Evolutionary conservation across 495 filamentous ascomycete species (phyloP).

Genomic region (Talaromyces liani): DNA sequence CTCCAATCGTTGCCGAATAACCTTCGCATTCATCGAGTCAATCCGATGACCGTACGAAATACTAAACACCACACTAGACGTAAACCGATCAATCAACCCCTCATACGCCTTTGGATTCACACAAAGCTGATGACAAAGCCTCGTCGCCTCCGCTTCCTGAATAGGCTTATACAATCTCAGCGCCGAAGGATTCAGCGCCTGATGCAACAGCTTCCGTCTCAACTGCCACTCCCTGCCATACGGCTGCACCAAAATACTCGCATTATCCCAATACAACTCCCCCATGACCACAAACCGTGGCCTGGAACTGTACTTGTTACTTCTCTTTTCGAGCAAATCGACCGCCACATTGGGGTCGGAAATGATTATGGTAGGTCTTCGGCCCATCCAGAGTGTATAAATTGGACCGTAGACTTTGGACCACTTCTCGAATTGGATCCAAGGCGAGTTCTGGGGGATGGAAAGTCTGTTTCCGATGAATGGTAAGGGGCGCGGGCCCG

Average conservation of each 20-base stretch:
- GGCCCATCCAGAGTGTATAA: slow-evolving; percentile 56
- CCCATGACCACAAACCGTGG: slow-evolving; percentile 51
- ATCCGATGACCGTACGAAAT: slow-evolving; percentile 26
- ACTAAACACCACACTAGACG: slow-evolving; percentile 20
- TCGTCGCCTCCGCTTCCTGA: slow-evolving; percentile 30
- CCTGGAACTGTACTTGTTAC: slow-evolving; percentile 44
- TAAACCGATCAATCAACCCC: slow-evolving; percentile 16
- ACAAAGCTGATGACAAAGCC: slow-evolving; percentile 25
- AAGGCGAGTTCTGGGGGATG: slow-evolving; percentile 45
- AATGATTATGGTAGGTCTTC: slow-evolving; percentile 54
- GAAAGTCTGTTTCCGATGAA: slow-evolving; percentile 49
- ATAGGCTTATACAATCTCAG: slow-evolving; percentile 42
- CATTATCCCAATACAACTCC: slow-evolving; percentile 37
- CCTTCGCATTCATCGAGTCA: slow-evolving; percentile 14
- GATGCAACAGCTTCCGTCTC: slow-evolving; percentile 30
- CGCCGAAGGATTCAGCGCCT: slow-evolving; percentile 34
- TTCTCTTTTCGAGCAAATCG: slow-evolving; percentile 47
- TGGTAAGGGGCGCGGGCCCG: slow-evolving; percentile 44
- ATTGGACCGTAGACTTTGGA: slow-evolving; percentile 48
- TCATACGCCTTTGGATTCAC: slow-evolving; percentile 15
- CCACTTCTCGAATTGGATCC: slow-evolving; percentile 54
- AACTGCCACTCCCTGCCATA: slow-evolving; percentile 39
- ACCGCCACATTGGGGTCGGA: slow-evolving; percentile 55
- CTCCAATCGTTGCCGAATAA: slow-evolving; percentile 14
- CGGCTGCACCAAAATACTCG: slow-evolving; percentile 42